Evolutionary conservation across 768 basidiomycete genomes (phyloP).

Genomic region (Mrakia frigida): DNA sequence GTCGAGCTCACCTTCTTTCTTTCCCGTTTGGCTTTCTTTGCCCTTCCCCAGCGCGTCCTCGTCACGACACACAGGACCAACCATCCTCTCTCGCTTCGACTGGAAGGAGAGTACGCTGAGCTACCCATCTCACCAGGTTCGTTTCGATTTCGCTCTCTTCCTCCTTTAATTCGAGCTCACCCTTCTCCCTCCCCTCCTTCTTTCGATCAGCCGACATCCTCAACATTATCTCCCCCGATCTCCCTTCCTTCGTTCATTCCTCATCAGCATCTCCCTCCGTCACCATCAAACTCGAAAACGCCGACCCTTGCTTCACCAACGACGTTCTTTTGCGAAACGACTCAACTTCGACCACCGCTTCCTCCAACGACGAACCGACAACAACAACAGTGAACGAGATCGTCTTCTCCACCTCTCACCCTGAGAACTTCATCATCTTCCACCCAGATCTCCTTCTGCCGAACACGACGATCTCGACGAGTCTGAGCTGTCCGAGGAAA

Average conservation of each 20-base stretch:
- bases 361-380: neutral
- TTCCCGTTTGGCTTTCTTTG: neutral
- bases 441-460: constrained; percentile 91
- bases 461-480: constrained; percentile 77
- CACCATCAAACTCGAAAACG: neutral
- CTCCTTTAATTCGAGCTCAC: neutral
- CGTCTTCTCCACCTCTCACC: constrained; percentile 55
- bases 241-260: constrained; percentile 38
- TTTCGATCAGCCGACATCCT: constrained; percentile 62
- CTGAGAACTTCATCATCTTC: constrained; percentile 64
- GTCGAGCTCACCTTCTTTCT: neutral
- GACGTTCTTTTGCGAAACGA: neutral
- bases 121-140: constrained; percentile 20
- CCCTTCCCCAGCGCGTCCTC: neutral
- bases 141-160: neutral
- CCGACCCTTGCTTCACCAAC: neutral
- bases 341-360: neutral
- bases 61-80: neutral
- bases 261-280: neutral
- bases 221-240: constrained; percentile 56
- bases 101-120: constrained; percentile 35
- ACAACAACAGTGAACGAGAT: constrained; percentile 46
- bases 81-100: neutral
- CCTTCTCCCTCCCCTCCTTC: neutral
- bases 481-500: constrained; percentile 75